Base-by-base conservation (phyloP, 164 flowering plant species). In the Magnolia changhungtana region DNA sequence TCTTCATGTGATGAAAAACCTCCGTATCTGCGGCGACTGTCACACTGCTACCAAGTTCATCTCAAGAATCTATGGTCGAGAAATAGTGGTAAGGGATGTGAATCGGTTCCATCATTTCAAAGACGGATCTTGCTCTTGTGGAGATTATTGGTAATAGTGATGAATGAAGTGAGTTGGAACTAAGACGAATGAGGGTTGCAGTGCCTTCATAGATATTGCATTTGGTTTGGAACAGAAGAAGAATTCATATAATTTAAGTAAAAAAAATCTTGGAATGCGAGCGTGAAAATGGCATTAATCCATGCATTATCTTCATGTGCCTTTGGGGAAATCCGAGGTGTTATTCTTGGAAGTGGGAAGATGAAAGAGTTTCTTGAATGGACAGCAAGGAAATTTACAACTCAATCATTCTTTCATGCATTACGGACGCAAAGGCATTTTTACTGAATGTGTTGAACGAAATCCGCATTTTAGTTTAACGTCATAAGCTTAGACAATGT, bases 21-120 rank as follows among this genome's bases (percentile, higher is more conserved):
- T 87, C 10, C 75, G 91, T 9, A 86, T 87, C 19, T 88, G 91
- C 59, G 88, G 85, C 31, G 88, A 88, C 74, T 87, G 88, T 72
- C 91, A 86, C 75, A 80, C 79, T 0, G 86, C 81, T 27, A 79
- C 78, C 13, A 86, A 87, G 75, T 85, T 84, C 66, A 80, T 89
- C 29, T 89, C 86, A 0, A 83, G 72, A 76, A 77, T 85, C 61
- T 88, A 85, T 76, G 86, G 63, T 3, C 72, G 89, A 45, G 87
- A 84, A 73, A 86, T 87, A 27, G 75, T 87, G 27, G 83, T 84
- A 68, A 85, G 88, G 76, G 87, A 87, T 79, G 75, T 84, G 29
- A 88, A 82, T 52, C 76, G 88, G 50, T 88, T 88, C 77, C 87
- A 88, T 79, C 84, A 69, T 16, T 69, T 76, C 59, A 69, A 69